Evolutionary conservation across 1,284 basidiomycete genomes (phyloP).

Genomic region (Marasmius tenuissimus): DNA sequence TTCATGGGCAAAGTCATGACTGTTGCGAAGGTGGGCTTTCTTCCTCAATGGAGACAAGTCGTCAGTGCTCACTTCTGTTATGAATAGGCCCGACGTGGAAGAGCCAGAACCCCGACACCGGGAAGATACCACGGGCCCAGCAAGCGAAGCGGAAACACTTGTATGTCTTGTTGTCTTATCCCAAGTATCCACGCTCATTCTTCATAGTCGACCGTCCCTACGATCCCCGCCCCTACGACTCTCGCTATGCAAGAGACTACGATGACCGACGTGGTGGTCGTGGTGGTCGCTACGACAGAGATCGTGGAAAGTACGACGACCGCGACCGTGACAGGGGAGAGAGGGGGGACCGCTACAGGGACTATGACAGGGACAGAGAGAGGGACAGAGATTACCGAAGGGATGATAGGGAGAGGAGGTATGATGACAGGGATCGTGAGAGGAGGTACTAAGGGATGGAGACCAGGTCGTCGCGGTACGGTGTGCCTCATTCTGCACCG

Average conservation of each 20-base stretch:
- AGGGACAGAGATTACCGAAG: constrained; percentile 11
- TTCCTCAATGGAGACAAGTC: background rate
- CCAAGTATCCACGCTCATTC: constrained; percentile 3
- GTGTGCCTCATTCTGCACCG: background rate
- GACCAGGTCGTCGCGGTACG: background rate
- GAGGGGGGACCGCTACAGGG: constrained; percentile 27
- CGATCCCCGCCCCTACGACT: constrained; percentile 80
- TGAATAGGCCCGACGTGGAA: constrained; percentile 83
- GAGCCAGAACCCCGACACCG: constrained; percentile 93
- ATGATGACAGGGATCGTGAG: constrained; percentile 21
- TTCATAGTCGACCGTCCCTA: constrained; percentile 69
- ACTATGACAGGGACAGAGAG: constrained; percentile 22
- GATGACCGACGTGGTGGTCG: constrained; percentile 52
- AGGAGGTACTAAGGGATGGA: constrained; percentile 7
- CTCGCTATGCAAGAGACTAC: constrained; percentile 68
- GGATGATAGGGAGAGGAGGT: constrained; percentile 24
- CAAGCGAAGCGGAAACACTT: constrained; percentile 65
- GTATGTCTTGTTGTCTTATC: constrained; percentile 18
- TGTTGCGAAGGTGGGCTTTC: constrained; percentile 76
- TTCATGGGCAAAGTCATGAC: constrained; percentile 84
- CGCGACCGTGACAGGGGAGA: constrained; percentile 33
- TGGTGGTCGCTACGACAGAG: constrained; percentile 29
- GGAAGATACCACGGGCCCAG: constrained; percentile 93
- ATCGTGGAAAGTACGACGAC: constrained; percentile 31
- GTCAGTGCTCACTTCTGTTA: constrained; percentile 8